Percentiles rank a stretch among this genome's conserved stretches.
Conservation (phyloP, 805 yeast genomes). For the Spathaspora passalidarum region DNA sequence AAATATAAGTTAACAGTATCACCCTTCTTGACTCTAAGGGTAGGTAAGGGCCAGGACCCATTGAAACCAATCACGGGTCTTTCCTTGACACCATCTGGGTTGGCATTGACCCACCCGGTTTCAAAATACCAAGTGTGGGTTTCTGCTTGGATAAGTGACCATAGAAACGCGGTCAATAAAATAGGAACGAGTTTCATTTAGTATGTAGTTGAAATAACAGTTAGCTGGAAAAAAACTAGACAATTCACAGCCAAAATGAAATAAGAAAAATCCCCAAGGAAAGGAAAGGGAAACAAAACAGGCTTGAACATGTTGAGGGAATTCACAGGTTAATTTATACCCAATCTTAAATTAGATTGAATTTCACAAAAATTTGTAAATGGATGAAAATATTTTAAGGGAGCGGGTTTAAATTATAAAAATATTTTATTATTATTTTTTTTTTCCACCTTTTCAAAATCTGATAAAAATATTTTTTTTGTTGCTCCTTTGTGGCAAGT, state of each 20-base stretch:
- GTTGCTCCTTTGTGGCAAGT: neutral
- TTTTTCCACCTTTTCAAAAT: too few relatives aligned
- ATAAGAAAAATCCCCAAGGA: neutral
- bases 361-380: neutral
- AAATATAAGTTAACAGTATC: slow-evolving; percentile 73
- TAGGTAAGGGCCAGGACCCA: slow-evolving; percentile 86
- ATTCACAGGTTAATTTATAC: neutral
- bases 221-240: neutral
- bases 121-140: slow-evolving; percentile 66
- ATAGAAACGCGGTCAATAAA: slow-evolving; percentile 8
- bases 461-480: too few relatives aligned
- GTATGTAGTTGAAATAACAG: slow-evolving; percentile 16
- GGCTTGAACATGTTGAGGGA: neutral
- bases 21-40: slow-evolving; percentile 68
- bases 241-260: neutral
- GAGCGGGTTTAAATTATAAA: neutral
- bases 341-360: neutral
- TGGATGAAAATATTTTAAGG: neutral
- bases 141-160: slow-evolving; percentile 27
- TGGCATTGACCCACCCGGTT: slow-evolving; percentile 62
- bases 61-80: slow-evolving; percentile 66
- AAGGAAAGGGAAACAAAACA: neutral
- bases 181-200: slow-evolving; percentile 5
- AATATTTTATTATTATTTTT: too few relatives aligned
- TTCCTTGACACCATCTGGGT: slow-evolving; percentile 61